Evolutionary conservation across 2,329 filamentous ascomycete species (phyloP), one percentile per base, ranked within the genome.

Genomic region (Aureobasidium sp.): DNA sequence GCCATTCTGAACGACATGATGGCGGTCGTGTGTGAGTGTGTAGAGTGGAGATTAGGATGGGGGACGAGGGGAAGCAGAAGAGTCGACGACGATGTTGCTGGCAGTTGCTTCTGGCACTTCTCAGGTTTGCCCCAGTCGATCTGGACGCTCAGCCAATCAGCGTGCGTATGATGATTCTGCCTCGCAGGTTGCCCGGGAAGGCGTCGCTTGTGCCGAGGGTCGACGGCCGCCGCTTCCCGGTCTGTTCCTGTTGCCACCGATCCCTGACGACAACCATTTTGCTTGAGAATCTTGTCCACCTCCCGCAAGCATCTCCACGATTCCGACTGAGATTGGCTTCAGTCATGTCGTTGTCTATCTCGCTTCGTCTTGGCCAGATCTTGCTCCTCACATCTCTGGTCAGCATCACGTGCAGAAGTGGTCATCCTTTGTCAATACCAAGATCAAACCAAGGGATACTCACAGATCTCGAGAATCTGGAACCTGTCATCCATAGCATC

Each of bases 1-100:
- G 71, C 71, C 12, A 73, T 67, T 70, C 71, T 66, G 58, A 74
- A 64, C 40, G 63, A 65, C 71, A 73, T 73, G 60, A 60, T 71
- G 62, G 47, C 33, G 62, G 48, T 48, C 24, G 45, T 48, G 59
- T 57, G 54, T 64, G 58, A 31, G 42, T 19, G 64, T 60, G 61
- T 52, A 62, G 49, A 52, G 60, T 63, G 62, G 62, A 64, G 65
- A 66, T 62, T 61, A 66, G 64, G 66, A 65, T 15, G 47, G 35
- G 22, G 24, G 22, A 29, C 33, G 31, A 35, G 54, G 54, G 19
- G 39, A 33, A 44, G 35, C n/a, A 57, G 17, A 44, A 57, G 53
- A 57, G 53, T 57, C 40, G 53, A 42, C 40, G 50, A 60, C 53
- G 61, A 60, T 44, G 47, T 19, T 45, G 31, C 49, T 37, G 40